Evolutionary conservation across 805 yeast genomes (phyloP).

Genomic region (Yarrowia sp.): DNA sequence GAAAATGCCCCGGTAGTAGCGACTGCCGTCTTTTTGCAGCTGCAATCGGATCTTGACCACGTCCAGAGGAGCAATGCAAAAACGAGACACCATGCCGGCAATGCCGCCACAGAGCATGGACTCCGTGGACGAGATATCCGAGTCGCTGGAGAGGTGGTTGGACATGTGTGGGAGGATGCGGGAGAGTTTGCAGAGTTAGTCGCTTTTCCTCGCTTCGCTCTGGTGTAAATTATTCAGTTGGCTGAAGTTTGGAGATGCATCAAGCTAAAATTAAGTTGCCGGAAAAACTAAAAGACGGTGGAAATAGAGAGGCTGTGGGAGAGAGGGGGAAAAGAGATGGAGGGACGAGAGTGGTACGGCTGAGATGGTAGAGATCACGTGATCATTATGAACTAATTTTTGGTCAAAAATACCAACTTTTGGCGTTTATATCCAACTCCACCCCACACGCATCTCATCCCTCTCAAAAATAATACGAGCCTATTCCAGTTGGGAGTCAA

Average conservation of each 20-base stretch:
- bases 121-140: conserved; percentile 59
- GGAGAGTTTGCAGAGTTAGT: not conserved
- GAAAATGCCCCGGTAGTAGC: conserved; percentile 51
- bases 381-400: too few species aligned
- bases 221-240: not conserved
- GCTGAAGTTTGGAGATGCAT: conserved; percentile 2
- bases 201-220: not conserved
- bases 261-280: conserved; percentile 18
- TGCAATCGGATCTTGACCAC: conserved; percentile 79
- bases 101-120: conserved; percentile 73
- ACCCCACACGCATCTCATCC: too few species aligned
- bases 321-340: too few species aligned
- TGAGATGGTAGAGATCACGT: too few species aligned
- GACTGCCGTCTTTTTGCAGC: conserved; percentile 52
- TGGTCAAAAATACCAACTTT: too few species aligned
- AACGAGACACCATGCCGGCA: conserved; percentile 70
- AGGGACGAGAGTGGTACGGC: too few species aligned
- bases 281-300: conserved; percentile 6
- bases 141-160: conserved; percentile 51
- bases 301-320: too few species aligned
- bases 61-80: conserved; percentile 78
- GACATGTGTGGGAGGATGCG: conserved; percentile 13
- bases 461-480: not conserved
- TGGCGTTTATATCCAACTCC: too few species aligned
- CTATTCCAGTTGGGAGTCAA: not conserved